phyloP scores from a whole-genome alignment of 2,329 filamentous ascomycete genomes.

The Lachnellula subtilissima region DNA sequence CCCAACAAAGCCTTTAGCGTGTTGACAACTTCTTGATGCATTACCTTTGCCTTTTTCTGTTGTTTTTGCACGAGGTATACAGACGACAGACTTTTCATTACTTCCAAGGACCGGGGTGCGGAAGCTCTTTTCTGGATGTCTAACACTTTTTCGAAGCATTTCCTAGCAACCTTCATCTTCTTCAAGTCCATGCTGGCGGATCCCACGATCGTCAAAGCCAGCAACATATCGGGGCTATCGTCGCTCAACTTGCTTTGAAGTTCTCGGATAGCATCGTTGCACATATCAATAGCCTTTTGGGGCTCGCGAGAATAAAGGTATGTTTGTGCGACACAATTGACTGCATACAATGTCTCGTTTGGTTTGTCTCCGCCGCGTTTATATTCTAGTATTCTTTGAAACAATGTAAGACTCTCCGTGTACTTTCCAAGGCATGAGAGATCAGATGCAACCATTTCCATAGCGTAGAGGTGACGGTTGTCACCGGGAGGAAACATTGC shows the following conservation, averaged over 20 bases:
- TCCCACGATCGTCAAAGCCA: neutral
- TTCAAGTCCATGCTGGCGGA: neutral
- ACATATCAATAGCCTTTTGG: conserved; percentile 1
- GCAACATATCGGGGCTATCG: neutral
- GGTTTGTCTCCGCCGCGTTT: neutral
- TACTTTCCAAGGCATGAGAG: neutral
- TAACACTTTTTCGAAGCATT: neutral
- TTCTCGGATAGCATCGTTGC: neutral
- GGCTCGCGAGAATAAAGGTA: neutral
- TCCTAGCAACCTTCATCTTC: neutral
- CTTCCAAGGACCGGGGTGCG: neutral
- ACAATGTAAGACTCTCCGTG: neutral
- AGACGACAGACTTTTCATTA: neutral
- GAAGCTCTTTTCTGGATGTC: neutral
- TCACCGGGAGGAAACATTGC: neutral
- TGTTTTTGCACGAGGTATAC: neutral
- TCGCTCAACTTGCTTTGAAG: neutral
- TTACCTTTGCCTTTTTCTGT: neutral
- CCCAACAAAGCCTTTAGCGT: neutral
- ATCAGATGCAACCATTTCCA: neutral
- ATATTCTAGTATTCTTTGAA: neutral
- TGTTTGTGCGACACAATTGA: neutral
- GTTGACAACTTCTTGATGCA: neutral
- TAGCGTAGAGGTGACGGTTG: neutral
- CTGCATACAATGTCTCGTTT: neutral